Evolutionary conservation across 305 asterid species (phyloP), one percentile per base, ranked within the genome.

Genomic region (Euphrasia arctica): DNA sequence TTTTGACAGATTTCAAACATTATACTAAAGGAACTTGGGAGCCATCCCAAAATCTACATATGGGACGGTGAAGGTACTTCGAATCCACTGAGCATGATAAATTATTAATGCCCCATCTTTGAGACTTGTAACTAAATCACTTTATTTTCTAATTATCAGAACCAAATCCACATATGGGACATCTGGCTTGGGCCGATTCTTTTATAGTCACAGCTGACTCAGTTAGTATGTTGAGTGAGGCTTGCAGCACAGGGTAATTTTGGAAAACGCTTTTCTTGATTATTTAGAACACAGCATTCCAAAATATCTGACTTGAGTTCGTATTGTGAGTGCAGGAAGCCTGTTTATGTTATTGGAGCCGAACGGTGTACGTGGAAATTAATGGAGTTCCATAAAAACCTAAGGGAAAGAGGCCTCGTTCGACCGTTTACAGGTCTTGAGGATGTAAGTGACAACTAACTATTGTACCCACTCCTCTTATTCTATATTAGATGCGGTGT

Each of bases 171-270:
- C 95, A 94, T 72, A 75, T 90, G 88, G 99, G 96, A 54, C 87
- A 90, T 85, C 82, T 94, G 65, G 99, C 99, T 61, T 94, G 99
- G 99, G 99, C 91, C 3, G 96, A 91, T 77, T 79, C 95, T 57
- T 94, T 94, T 71, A 61, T 94, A 43, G 60, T 91, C 72, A 94
- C 99, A 55, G 96, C 98, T 42, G 99, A 94, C 80, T 91, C 98
- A 72, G 96, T 94, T 67, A 88, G 95, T 61, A 85, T 90, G 98
- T 72, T 94, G 83, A 94, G 98, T 73, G 99, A 94, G 81, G 99
- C 92, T 70, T 94, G 99, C 83, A 90, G 98, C 83, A 94, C 99
- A 5, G 99, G 98, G 99, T 90, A 90, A 54, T 76, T 82, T 31
- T 57, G 58, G 47, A 63, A 28, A 57, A 68, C 48, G 60, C 34